Conservation (phyloP, 768 basidiomycete genomes). For the Daedaleopsis sinensis region DNA sequence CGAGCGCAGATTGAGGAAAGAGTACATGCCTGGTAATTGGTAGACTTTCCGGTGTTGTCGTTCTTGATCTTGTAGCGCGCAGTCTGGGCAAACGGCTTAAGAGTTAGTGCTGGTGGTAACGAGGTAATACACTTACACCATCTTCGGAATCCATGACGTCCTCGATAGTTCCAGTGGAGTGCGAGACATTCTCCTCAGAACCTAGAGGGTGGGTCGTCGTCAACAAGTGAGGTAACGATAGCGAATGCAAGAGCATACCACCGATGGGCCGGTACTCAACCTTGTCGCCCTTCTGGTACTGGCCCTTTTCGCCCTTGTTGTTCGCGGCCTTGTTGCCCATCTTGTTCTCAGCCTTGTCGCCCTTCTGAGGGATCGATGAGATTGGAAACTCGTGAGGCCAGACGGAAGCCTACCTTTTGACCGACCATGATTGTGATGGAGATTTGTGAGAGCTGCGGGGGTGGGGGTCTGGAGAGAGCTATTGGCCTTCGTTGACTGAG, state of each 20-base stretch:
- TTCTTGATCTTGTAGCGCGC: constrained; percentile 43
- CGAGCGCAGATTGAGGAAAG: too few species aligned
- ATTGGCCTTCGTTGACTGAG: too few species aligned
- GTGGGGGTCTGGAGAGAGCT: too few species aligned
- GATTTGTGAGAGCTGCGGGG: too few species aligned
- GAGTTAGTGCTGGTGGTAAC: neutral
- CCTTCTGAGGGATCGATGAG: neutral
- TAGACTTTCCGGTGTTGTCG: constrained; percentile 45
- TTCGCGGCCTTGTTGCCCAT: too few species aligned
- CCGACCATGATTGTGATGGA: neutral
- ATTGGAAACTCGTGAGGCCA: neutral
- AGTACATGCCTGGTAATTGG: constrained; percentile 38
- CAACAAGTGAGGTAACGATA: too few species aligned
- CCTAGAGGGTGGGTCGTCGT: constrained; percentile 8
- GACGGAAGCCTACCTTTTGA: constrained; percentile 9
- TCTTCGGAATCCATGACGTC: constrained; percentile 35
- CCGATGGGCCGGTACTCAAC: constrained; percentile 50
- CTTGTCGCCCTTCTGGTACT: constrained; percentile 43
- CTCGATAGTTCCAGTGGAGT: constrained; percentile 40
- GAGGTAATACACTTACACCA: constrained; percentile 34
- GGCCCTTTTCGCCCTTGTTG: neutral
- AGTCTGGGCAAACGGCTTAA: constrained; percentile 26
- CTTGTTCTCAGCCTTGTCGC: too few species aligned
- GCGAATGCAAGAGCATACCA: constrained; percentile 20
- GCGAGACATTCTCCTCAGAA: constrained; percentile 40